Base-by-base conservation (phyloP, 768 basidiomycete species). In the Termitomyces sp. region DNA sequence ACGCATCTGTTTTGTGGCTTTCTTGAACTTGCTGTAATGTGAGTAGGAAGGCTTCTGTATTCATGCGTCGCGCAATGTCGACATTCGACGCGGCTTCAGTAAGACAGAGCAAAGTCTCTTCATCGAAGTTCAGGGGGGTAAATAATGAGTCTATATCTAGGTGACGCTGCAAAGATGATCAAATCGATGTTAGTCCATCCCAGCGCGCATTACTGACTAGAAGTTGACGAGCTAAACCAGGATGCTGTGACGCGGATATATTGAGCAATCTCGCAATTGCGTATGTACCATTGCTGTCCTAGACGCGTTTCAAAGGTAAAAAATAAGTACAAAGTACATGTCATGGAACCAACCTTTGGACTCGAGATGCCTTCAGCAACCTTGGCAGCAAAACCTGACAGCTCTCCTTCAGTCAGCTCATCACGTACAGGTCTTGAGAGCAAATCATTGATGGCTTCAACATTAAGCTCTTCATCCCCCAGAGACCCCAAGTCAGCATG, bases 211-310 rank as follows among this genome's bases (percentile, higher is more conserved):
- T 5, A 68, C 77, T 48, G 55, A 80, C 81, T 66, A 77, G 66
- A 24, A 78, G 64, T 18, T 69, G 69, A 43, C 76, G 63, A 26
- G 84, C 81, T 69, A 90, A 70, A 13, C 83, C 73, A 22, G 86
- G 82, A 64, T 80, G 77, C 67, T 92, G 90, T 26, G 85, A 84
- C 6, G 87, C 87, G 6, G 82, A 75, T 58, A 85, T 80, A 53
- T 76, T 81, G 43, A 92, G 72, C 56, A 90, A 73, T 26, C 81
- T 81, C 1, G 87, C 83, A 13, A 90, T 70, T 33, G 78, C 73
- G 65, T 83, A 84, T 1, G 86, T 76, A 58, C 87, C 86, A 56
- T 78, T 76, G 36, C 69, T 68, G 56, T 78, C 75, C 83, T 88
- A 68, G 28, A 45, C 46, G 43, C 24, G 32, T 51, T 38, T 43